Base-by-base conservation (phyloP, 2,329 filamentous ascomycete species). In the Akanthomyces uredinophilus region DNA sequence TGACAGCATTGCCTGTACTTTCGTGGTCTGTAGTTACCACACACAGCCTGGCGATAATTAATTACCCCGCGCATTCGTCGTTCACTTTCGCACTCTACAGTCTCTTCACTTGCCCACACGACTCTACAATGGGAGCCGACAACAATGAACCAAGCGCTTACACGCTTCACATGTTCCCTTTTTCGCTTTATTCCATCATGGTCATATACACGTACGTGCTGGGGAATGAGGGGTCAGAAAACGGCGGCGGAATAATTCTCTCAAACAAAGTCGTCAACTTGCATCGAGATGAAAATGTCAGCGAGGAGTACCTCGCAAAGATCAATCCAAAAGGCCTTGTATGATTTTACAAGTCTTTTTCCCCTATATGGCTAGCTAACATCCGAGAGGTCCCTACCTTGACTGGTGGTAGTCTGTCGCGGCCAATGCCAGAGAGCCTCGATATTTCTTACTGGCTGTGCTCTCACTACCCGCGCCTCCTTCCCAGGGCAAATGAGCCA, bases 121-220 rank as follows among this genome's bases (percentile, higher is more conserved):
- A 39, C 11, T 39, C 4, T 16, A 16, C 11, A 3, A 39, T 39
- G 37, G 14, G 2, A 3, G 14, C 37, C 37, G 10, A 39, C 10
- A 39, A 39, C 2, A 3, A 16, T 39, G 37, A 39, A 16, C 2
- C 37, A 10, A 16, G 37, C n/a, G 35, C 2, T 6, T 62, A 53
- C 20, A 52, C 44, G 2, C 60, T 62, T 37, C 47, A 62, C 32
- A 55, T 62, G 24, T 62, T 62, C 22, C 60, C 60, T 1, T 62
- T 62, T 58, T 62, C 60, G 2, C 37, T 62, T 3, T 62, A 62
- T 24, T 62, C 60, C 35, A 62, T 62, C 47, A 62, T 62, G 60
- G 60, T 50, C 22, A 44, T 55, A 37, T 57, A 55, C 13, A 62
- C 60, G 5, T 57, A 61, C 41, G 43, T 41, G 6, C 60, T 61